A percentile compares a stretch with the other conserved stretches of the same genome.
These are phyloP conservation scores for Lactifluus echinatus DNA, from an alignment of 768 basidiomycete genomes.

Conservation along the genomic window DNA sequence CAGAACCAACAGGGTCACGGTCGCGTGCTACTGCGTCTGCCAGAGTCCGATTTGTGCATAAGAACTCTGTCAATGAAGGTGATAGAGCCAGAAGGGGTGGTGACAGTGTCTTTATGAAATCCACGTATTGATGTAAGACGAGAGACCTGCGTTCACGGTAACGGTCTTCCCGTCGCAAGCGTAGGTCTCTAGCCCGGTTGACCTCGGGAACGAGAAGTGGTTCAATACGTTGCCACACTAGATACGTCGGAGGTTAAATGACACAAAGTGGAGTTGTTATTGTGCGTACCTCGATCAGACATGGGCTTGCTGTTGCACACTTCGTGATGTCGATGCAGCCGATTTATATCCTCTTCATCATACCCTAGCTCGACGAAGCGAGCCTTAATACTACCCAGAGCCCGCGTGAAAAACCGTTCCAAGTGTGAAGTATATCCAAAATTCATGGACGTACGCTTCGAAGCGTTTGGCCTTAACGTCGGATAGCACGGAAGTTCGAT, in stretches of 20 bases:
- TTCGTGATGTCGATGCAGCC: slow-evolving; percentile 5
- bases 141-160: background rate
- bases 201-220: slow-evolving; percentile 4
- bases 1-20: background rate
- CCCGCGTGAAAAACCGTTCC: background rate
- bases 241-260: background rate
- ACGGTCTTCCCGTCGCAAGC: background rate
- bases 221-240: slow-evolving; percentile 8
- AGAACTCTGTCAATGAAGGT: background rate
- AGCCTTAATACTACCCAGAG: background rate
- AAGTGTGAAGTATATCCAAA: background rate
- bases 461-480: slow-evolving; percentile 9
- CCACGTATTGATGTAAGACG: background rate
- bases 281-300: slow-evolving; percentile 8
- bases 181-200: background rate
- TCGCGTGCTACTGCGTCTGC: background rate
- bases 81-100: background rate
- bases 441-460: slow-evolving; percentile 5
- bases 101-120: background rate
- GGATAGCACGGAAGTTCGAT: slow-evolving; percentile 4
- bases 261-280: background rate
- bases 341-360: background rate
- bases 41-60: background rate
- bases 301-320: slow-evolving; percentile 9
- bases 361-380: slow-evolving; percentile 5